Base-by-base conservation (phyloP, 164 flowering plant genomes). In the Piper longum region DNA sequence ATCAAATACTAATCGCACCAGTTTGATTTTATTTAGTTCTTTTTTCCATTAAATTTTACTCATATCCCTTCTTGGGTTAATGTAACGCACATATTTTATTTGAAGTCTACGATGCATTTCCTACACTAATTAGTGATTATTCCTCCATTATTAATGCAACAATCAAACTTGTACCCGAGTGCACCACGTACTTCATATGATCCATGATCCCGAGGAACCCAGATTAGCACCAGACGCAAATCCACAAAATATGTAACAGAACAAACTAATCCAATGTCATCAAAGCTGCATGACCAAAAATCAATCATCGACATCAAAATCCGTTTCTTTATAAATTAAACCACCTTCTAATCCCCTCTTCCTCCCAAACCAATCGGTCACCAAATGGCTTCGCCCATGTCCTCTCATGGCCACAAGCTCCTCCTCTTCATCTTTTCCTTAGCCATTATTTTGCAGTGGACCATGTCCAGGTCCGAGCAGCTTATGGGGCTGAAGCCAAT, bases 401-500 rank as follows among this genome's bases (percentile, higher is more conserved):
- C 9, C 8, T 26, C 36, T 26, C 36, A 26, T 26, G 36, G 36
- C 36, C 36, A 26, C 36, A 26, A 26, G 36, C 36, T 26, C 36
- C 36, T 48, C 52, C 52, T 48, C 8, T 3, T 48, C 52, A 12
- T 48, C 52, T 48, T 48, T 14, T 48, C 14, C 14, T 48, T 9
- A 14, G 52, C 52, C 52, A 48, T 8, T 2, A 0, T 48, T 12
- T 48, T 48, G 52, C 52, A 48, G 14, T 48, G 8, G 52, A 14
- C 52, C 3, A 8, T 48, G 3, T 48, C 14, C 52, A 48, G 52
- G 52, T 12, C 52, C 8, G 36, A 26, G 2, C 12, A 6, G 14
- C 52, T 48, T 9, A 48, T 48, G 0, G 52, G 12, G 11, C 52
- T 14, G 3, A 48, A 48, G 52, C 52, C 52, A 14, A 67, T 86